A percentile compares a stretch with the other conserved stretches of the same genome.
Evolutionary conservation across 441 rosid genomes (phyloP).

Genomic region (Erodium texanum): DNA sequence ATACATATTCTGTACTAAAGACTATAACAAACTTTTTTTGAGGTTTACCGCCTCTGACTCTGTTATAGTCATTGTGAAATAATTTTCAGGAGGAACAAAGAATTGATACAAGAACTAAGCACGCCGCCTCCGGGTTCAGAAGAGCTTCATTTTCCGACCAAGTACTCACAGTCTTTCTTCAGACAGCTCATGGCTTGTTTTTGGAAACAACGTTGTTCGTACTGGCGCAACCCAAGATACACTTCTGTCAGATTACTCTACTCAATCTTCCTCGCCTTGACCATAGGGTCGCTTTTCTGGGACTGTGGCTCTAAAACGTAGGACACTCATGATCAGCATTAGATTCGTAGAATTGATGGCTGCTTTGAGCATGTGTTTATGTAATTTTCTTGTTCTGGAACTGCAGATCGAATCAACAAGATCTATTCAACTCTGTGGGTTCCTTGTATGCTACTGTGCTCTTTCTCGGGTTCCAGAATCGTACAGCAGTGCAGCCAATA

Average conservation of each 20-base stretch:
- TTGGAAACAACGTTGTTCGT: conserved; percentile 54
- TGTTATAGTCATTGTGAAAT: too few species aligned
- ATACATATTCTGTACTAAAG: too few species aligned
- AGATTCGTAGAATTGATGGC: too few species aligned
- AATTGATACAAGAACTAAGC: conserved; percentile 40
- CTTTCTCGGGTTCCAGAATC: conserved; percentile 57
- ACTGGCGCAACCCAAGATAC: conserved; percentile 54
- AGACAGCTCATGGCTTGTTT: conserved; percentile 52
- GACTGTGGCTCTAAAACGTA: conserved; percentile 9
- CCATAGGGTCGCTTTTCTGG: conserved; percentile 63
- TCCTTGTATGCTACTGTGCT: conserved; percentile 66
- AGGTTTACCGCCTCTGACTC: too few species aligned
- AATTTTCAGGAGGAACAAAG: conserved; percentile 45
- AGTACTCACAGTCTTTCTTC: conserved; percentile 35
- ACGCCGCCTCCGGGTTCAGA: conserved; percentile 33
- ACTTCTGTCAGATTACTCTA: conserved; percentile 39
- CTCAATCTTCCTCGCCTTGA: conserved; percentile 40
- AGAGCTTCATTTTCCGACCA: conserved; percentile 41
- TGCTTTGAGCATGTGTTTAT: too few species aligned
- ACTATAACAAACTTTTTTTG: too few species aligned
- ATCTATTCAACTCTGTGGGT: conserved; percentile 71
- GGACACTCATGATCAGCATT: not conserved
- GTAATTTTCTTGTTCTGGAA: too few species aligned
- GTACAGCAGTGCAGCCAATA: conserved; percentile 55
- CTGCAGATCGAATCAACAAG: conserved; percentile 38